These are phyloP conservation scores for Bruguiera gymnorhiza DNA, from an alignment of 345 rosid genomes.

Conservation along the genomic window DNA sequence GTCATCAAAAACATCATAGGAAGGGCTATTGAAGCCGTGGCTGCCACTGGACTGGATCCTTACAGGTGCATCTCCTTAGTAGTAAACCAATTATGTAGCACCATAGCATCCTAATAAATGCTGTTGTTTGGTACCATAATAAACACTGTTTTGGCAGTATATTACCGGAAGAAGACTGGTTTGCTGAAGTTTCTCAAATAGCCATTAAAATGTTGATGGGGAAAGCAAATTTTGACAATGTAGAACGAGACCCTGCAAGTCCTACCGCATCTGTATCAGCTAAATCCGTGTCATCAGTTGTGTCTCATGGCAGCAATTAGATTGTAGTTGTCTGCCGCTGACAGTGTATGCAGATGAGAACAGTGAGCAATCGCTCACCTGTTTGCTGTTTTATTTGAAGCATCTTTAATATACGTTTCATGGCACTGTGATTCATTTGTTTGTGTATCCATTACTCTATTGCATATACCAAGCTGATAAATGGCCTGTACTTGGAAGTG, in stretches of 20 bases:
- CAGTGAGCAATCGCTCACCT: no score
- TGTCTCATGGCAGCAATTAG: slow-evolving; percentile 45
- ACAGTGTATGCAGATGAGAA: background rate
- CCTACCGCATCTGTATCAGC: slow-evolving; percentile 47
- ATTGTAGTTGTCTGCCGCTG: slow-evolving; percentile 5
- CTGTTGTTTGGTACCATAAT: background rate
- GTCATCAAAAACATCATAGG: slow-evolving; percentile 79
- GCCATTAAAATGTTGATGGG: slow-evolving; percentile 76
- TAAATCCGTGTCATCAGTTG: slow-evolving; percentile 25
- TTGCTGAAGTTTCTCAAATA: slow-evolving; percentile 83
- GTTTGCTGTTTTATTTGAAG: no score
- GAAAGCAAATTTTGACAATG: slow-evolving; percentile 48
- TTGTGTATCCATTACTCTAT: no score
- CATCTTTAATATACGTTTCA: no score
- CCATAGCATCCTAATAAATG: no score
- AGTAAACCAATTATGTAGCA: background rate
- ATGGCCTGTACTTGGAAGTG: no score
- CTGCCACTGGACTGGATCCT: slow-evolving; percentile 70
- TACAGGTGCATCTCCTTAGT: slow-evolving; percentile 41
- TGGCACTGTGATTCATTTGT: no score
- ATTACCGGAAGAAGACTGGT: slow-evolving; percentile 92
- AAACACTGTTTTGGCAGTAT: slow-evolving; percentile 33
- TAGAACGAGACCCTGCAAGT: slow-evolving; percentile 54
- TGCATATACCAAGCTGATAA: no score
- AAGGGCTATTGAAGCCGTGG: slow-evolving; percentile 75